Conservation (phyloP, 257 asterid species). For the Catharanthus roseus region DNA sequence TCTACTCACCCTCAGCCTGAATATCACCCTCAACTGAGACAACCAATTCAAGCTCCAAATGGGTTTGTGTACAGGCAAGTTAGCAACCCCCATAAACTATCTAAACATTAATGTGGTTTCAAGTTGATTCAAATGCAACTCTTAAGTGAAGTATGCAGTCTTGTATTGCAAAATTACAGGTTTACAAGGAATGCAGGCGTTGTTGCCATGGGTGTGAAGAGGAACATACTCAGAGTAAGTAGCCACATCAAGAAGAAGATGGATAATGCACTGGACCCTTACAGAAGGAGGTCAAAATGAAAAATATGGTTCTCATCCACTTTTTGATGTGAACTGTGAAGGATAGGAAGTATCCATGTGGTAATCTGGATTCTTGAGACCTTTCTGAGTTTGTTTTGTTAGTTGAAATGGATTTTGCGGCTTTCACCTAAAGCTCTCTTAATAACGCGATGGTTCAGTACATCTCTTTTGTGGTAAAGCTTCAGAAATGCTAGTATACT, state of each 20-base stretch:
- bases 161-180: background rate
- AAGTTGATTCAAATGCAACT: background rate
- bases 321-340: background rate
- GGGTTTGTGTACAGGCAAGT: slow-evolving; percentile 1
- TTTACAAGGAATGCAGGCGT: slow-evolving; percentile 3
- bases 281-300: background rate
- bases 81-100: background rate
- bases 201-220: background rate
- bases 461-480: too few relatives aligned
- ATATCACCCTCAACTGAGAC: background rate
- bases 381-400: background rate
- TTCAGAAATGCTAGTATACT: too few relatives aligned
- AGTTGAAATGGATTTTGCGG: background rate
- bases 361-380: background rate
- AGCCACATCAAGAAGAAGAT: background rate
- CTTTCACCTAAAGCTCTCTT: background rate
- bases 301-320: background rate
- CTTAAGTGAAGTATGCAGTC: background rate
- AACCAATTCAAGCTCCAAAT: background rate
- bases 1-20: background rate
- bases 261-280: background rate
- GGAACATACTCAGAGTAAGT: background rate
- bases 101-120: background rate
- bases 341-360: background rate
- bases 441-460: background rate